These are phyloP conservation scores for Baudoinia panamericana DNA, from an alignment of 495 filamentous ascomycete species.

Conservation along the genomic window DNA sequence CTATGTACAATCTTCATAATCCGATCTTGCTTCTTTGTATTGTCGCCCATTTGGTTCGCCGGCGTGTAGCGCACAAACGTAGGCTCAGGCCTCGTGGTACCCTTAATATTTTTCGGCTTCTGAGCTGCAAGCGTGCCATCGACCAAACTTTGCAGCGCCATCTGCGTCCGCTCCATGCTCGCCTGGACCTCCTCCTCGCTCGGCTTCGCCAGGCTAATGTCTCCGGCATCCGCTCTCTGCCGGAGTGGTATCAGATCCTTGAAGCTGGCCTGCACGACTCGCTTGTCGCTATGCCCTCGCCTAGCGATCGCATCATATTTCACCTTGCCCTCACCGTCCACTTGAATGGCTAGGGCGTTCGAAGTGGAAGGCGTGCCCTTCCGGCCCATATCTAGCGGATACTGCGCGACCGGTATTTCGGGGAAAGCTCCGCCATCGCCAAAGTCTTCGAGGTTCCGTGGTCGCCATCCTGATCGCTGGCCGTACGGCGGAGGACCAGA, in stretches of 20 bases:
- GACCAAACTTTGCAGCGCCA: slow-evolving; percentile 68
- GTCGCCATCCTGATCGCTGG: slow-evolving; percentile 76
- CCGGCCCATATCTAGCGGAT: slow-evolving; percentile 87
- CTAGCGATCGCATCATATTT: slow-evolving; percentile 95
- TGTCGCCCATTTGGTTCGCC: slow-evolving; percentile 94
- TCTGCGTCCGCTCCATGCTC: slow-evolving; percentile 76
- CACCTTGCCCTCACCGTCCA: slow-evolving; percentile 80
- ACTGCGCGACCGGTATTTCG: slow-evolving; percentile 86
- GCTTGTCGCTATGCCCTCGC: slow-evolving; percentile 69
- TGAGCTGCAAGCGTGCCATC: slow-evolving; percentile 77
- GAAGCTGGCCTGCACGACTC: slow-evolving; percentile 87
- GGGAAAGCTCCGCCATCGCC: slow-evolving; percentile 95
- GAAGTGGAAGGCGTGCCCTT: slow-evolving; percentile 53
- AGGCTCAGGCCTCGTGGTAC: slow-evolving; percentile 60
- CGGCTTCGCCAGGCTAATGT: slow-evolving; percentile 79
- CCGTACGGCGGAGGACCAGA: slow-evolving; percentile 77
- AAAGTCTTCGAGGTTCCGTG: slow-evolving; percentile 75
- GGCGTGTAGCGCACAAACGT: slow-evolving; percentile 95
- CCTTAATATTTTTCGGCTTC: slow-evolving; percentile 88
- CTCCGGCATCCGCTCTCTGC: slow-evolving; percentile 85
- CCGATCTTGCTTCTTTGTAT: slow-evolving; percentile 71
- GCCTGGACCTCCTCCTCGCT: slow-evolving; percentile 69
- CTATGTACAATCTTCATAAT: slow-evolving; percentile 98
- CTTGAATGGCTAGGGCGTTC: slow-evolving; percentile 83
- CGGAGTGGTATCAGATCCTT: slow-evolving; percentile 92